Base-by-base conservation (phyloP, 495 filamentous ascomycete species). In the Podospora appendiculata region DNA sequence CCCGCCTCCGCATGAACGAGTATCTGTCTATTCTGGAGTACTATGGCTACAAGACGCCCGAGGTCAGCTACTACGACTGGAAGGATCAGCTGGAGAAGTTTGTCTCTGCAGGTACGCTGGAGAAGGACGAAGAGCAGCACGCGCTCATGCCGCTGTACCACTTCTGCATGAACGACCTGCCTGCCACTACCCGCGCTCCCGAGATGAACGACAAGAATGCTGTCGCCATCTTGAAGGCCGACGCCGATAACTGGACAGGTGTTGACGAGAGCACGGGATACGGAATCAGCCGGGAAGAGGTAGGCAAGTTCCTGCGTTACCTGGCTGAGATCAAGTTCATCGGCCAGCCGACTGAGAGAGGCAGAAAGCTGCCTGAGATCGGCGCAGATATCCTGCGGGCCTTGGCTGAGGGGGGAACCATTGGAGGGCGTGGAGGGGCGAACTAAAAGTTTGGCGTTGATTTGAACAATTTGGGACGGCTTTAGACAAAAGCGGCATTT, bases 111-210 rank as follows among this genome's bases (percentile, higher is more conserved):
- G 77, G 69, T 45, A 54, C 67, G 9, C 45, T 69, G 4, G 63
- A 72, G 59, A 74, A 76, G 60, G 75, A 82, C 45, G 74, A 80
- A 47, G 76, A 81, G 45, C 81, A 88, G 67, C 80, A 83, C 59
- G 85, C 86, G n/a, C 70, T 88, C 54, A 85, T 93, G 80, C 89
- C 90, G 1, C 80, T 96, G 25, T 90, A 86, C 62, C 86, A 95
- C 68, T 92, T 94, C 64, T 87, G 87, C 41, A 85, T 82, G 32
- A 78, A 79, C 14, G 85, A 95, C 60, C 79, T 96, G 8, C 90
- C 90, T 0, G 79, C 78, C 8, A 82, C 81, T 53, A 90, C 88
- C 10, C 83, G 82, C 51, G 89, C 90, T 1, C 90, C 88, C 0
- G 87, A 88, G 62, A 74, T 96, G 18, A 86, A 89, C 51, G 88